Evolutionary conservation across 805 yeast genomes (phyloP).

Genomic region (Hanseniaspora valbyensis): DNA sequence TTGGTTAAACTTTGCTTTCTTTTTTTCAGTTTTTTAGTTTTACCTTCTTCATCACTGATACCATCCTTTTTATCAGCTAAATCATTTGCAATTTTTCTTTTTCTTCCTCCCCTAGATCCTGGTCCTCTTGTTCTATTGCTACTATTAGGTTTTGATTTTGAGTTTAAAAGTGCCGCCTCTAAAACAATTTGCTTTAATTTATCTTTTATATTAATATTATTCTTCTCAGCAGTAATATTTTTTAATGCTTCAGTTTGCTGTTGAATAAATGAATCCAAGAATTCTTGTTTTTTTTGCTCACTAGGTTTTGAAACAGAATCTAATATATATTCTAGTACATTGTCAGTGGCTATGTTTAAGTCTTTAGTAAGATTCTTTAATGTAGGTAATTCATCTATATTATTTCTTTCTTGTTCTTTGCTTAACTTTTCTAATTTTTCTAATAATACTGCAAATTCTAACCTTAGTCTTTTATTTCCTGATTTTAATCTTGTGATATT

Average conservation of each 20-base stretch:
- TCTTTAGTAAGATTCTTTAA: conserved; percentile 10
- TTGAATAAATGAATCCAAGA: conserved; percentile 3
- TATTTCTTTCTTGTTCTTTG: conserved; percentile 1
- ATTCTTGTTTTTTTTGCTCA: conserved; percentile 8
- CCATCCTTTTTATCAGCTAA: conserved; percentile 18
- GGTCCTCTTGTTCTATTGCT: conserved; percentile 7
- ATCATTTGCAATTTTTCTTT: conserved; percentile 21
- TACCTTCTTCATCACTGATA: conserved; percentile 16
- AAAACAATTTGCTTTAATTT: conserved; percentile 63
- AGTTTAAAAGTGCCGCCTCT: conserved; percentile 67
- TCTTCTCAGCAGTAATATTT: not conserved
- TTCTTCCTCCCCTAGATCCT: conserved; percentile 20
- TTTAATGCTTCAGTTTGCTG: not conserved
- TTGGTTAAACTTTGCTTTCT: conserved; percentile 5
- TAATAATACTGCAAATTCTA: conserved; percentile 70
- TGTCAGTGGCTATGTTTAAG: conserved; percentile 8
- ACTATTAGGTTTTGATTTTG: conserved; percentile 34
- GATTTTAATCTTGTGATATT: conserved; percentile 9
- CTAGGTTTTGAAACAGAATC: conserved; percentile 1
- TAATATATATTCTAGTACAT: not conserved
- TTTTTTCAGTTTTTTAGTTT: conserved; percentile 10
- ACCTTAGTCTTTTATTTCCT: conserved; percentile 50
- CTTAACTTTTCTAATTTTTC: conserved; percentile 53
- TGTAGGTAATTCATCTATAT: conserved; percentile 9
- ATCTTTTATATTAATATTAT: conserved; percentile 37